Evolutionary conservation across 2,329 filamentous ascomycete genomes (phyloP).

Genomic region (Verticillium longisporum): DNA sequence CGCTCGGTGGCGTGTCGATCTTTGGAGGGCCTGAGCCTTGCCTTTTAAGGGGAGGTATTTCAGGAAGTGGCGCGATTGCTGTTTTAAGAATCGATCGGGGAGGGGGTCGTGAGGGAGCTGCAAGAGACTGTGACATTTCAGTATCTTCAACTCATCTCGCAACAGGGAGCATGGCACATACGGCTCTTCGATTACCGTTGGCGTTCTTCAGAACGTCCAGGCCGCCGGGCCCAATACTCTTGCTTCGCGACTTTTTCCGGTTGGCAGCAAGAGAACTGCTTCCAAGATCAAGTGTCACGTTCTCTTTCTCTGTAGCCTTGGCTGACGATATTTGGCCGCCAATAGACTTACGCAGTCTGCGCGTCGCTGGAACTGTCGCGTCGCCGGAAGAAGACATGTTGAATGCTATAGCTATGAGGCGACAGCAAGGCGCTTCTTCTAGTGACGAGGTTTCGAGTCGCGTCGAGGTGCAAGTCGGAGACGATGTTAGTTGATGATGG

Average conservation of each 20-base stretch:
- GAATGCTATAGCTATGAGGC: background rate
- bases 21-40: conserved; percentile 6
- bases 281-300: conserved; percentile 62
- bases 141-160: background rate
- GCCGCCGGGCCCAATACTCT: conserved; percentile 90
- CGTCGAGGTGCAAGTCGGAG: background rate
- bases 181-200: conserved; percentile 72
- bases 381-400: conserved; percentile 34
- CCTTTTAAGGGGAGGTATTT: conserved; percentile 59
- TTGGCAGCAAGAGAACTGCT: conserved; percentile 40
- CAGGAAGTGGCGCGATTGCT: conserved; percentile 58
- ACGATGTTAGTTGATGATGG: conserved; percentile 9
- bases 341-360: conserved; percentile 65
- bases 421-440: conserved; percentile 7
- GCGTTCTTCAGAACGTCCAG: conserved; percentile 73
- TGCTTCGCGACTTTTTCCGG: conserved; percentile 75
- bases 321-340: conserved; percentile 24
- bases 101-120: conserved; percentile 40
- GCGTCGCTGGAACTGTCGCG: conserved; percentile 46
- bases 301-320: conserved; percentile 62
- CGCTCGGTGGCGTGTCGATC: background rate
- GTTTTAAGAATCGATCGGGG: conserved; percentile 76
- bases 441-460: conserved; percentile 8
- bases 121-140: conserved; percentile 42
- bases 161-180: conserved; percentile 31